Evolutionary conservation across 1,284 basidiomycete genomes (phyloP), one percentile per base, ranked within the genome.

Genomic region (Rhodotorula sp.): DNA sequence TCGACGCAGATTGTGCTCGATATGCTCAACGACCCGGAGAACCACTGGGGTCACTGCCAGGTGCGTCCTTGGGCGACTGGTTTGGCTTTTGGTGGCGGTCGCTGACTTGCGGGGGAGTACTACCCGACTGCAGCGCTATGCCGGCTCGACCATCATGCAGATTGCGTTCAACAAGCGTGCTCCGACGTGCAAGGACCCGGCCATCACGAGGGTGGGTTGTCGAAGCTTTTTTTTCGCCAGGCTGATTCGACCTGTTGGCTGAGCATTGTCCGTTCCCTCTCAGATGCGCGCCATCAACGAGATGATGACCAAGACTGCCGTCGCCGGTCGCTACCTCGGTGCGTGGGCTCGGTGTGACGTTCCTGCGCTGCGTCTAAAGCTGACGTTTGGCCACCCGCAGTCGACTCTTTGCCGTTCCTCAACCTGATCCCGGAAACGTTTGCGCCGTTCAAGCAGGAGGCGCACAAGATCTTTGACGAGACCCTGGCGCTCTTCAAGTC

Each of bases 101-200:
- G 58, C 23, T 20, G 34, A 20, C 15, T 31, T 18, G 29, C 29
- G 29, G 29, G 57, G 18, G 58, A 10, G 16, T 20, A 46, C 46
- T 20, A 46, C 46, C n/a, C n/a, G 3, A 21, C 5, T 21, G 16
- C 51, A 54, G 56, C 75, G 78, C 54, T 79, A 79, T 67, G 79
- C 79, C 31, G 79, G 79, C 14, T 77, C 75, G 49, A 79, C 78
- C 26, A 79, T 80, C 56, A 76, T 80, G 72, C 78, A 80, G 58
- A 77, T 80, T 43, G 77, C 76, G 20, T 80, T 79, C 71, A 77
- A 78, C 69, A 76, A 77, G 64, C 77, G 79, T 29, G 79, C 79
- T 3, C 58, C 67, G 48, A 74, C 71, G 14, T 74, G 71, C 15
- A 46, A 74, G 7, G 78, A 79, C 62, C 72, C 69, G 23, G 77